Percentiles rank a stretch among this genome's conserved stretches.
Evolutionary conservation across 805 yeast species (phyloP).

Genomic region (Candida piceae): DNA sequence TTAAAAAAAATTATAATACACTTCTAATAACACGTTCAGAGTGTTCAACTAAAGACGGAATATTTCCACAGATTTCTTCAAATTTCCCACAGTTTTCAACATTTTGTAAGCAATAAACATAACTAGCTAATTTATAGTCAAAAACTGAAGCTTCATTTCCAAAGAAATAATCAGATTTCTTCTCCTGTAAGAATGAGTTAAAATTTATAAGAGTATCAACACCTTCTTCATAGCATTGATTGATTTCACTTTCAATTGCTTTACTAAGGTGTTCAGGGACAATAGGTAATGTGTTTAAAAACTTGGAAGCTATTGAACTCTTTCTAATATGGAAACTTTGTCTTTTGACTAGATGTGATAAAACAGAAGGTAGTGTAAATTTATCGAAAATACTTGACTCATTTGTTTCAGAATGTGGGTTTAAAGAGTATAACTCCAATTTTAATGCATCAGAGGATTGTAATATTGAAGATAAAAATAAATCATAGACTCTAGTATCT

Average conservation of each 20-base stretch:
- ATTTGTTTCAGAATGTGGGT: not conserved
- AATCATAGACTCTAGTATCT: conserved; percentile 46
- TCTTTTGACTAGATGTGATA: conserved; percentile 23
- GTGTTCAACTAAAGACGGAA: conserved; percentile 9
- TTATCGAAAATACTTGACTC: conserved; percentile 5
- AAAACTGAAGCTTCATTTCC: conserved; percentile 15
- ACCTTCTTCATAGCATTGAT: conserved; percentile 15
- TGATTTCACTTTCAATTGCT: conserved; percentile 10
- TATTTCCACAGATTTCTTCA: not conserved
- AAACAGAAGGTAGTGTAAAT: conserved; percentile 6
- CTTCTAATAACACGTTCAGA: conserved; percentile 13
- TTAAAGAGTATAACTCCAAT: conserved; percentile 9
- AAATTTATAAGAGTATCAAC: conserved; percentile 9
- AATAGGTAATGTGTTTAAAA: conserved; percentile 3
- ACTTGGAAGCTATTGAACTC: conserved; percentile 22
- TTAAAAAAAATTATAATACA: conserved; percentile 5
- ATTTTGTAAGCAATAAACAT: conserved; percentile 14
- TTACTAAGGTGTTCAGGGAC: conserved; percentile 3
- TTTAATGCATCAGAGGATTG: conserved; percentile 2
- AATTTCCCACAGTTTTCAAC: conserved; percentile 10
- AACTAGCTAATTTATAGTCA: conserved; percentile 22
- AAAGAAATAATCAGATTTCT: conserved; percentile 6
- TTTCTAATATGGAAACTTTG: conserved; percentile 35
- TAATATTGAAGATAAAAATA: conserved; percentile 28
- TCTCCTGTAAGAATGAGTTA: conserved; percentile 4